phyloP scores from a whole-genome alignment of 495 filamentous ascomycete genomes.

The Penicillium pancosmium region DNA sequence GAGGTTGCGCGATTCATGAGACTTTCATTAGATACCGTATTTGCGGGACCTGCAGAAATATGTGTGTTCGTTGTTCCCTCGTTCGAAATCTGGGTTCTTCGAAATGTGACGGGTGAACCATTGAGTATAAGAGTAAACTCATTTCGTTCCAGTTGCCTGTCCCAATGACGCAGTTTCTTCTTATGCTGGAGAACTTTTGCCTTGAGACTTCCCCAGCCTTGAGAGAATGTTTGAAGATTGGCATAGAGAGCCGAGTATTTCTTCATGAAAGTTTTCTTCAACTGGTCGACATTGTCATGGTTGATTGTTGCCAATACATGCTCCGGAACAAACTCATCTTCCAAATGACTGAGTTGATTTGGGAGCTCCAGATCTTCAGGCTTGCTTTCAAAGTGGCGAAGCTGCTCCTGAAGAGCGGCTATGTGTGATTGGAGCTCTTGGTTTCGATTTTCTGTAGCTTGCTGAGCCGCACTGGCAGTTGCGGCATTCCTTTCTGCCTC shows the following conservation, averaged over 20 bases:
- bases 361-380: slow-evolving; percentile 14
- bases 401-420: slow-evolving; percentile 25
- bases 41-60: not conserved
- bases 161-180: slow-evolving; percentile 39
- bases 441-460: slow-evolving; percentile 21
- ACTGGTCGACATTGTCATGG: slow-evolving; percentile 11
- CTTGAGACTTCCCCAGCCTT: slow-evolving; percentile 33
- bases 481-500: slow-evolving; percentile 27
- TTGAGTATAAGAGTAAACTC: slow-evolving; percentile 35
- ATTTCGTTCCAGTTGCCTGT: slow-evolving; percentile 31
- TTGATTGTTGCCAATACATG: slow-evolving; percentile 17
- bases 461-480: slow-evolving; percentile 26
- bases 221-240: slow-evolving; percentile 28
- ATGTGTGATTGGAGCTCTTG: slow-evolving; percentile 32
- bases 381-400: slow-evolving; percentile 21
- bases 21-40: not conserved
- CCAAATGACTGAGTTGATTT: slow-evolving; percentile 15
- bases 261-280: slow-evolving; percentile 17
- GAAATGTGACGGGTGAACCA: slow-evolving; percentile 29
- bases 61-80: not conserved
- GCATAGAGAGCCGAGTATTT: slow-evolving; percentile 42
- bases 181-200: slow-evolving; percentile 38
- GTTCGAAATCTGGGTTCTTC: slow-evolving; percentile 21
- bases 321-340: slow-evolving; percentile 35
- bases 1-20: not conserved